Conservation (phyloP, 2,329 filamentous ascomycete genomes). For the Neofusicoccum sp. region DNA sequence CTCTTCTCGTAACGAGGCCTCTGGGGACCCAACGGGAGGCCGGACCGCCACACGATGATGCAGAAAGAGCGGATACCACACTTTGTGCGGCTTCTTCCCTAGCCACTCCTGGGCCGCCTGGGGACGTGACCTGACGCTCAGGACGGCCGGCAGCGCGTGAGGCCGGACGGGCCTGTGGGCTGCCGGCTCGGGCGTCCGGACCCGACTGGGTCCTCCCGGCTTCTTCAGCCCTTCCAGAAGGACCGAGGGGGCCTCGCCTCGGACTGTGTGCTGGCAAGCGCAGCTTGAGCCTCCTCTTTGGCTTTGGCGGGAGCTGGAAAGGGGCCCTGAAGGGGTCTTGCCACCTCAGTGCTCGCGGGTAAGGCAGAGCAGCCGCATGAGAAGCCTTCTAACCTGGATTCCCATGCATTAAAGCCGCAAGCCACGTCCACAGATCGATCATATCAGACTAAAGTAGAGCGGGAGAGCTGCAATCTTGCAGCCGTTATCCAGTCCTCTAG, state of each 20-base stretch:
- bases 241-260: constrained; percentile 18
- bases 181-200: background rate
- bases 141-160: constrained; percentile 3
- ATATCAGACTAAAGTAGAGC: constrained; percentile 8
- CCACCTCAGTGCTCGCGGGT: constrained; percentile 17
- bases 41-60: constrained; percentile 12
- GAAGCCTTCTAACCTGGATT: constrained; percentile 11
- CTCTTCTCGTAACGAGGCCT: background rate
- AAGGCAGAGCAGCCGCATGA: constrained; percentile 15
- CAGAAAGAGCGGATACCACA: constrained; percentile 7
- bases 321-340: constrained; percentile 17
- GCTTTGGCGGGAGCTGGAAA: constrained; percentile 10
- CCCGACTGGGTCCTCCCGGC: constrained; percentile 16
- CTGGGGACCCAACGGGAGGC: background rate
- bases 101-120: background rate
- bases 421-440: constrained; percentile 12
- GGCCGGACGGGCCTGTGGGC: background rate
- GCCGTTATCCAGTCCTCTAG: background rate
- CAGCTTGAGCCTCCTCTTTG: constrained; percentile 7
- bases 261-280: constrained; percentile 17
- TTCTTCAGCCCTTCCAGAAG: constrained; percentile 16
- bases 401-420: constrained; percentile 14
- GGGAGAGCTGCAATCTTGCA: constrained; percentile 16
- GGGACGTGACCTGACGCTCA: constrained; percentile 8
- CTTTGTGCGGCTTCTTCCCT: background rate